Base-by-base conservation (phyloP, 2,329 filamentous ascomycete species). In the Penicillium corylophilum region DNA sequence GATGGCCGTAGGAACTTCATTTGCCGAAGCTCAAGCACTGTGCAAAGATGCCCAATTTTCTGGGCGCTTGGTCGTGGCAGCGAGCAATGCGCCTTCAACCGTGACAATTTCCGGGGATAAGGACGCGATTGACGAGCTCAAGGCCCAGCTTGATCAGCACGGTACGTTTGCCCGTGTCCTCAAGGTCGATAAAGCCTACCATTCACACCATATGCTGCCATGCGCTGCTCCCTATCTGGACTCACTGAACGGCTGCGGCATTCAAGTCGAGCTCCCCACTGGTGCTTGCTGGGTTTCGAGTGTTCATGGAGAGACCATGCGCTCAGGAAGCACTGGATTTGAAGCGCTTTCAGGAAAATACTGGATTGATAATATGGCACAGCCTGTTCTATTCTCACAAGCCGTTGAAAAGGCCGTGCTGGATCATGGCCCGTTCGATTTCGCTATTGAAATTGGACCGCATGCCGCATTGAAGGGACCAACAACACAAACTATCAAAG, bases 101-200 rank as follows among this genome's bases (percentile, higher is more conserved):
- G 59, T 75, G 0, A 78, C 75, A 0, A 23, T 76, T 0, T 75
- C 74, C 5, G 76, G 77, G 0, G 71, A 76, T 48, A 46, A 16
- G 6, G 45, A 61, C 26, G 62, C 60, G 9, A 44, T 63, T 12
- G 16, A 44, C 2, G 39, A 53, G 15, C 26, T 42, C 1, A 38
- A 50, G 22, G n/a, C 31, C 13, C 10, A 44, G 4, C 35, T 58
- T 15, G 33, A 53, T 3, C 42, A 38, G 2, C 24, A 50, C 10
- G 23, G 31, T 1, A 48, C 38, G 6, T 60, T 59, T 33, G 24
- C 33, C 5, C 48, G 57, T 6, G 24, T 18, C 29, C 44, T 63
- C 12, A 50, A 45, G 13, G 71, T 77, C 3, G 70, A 73, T 23
- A 68, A 56, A 1, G 75, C 76, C 0, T 78, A 76, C 44, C 75